These are phyloP conservation scores for Phytophthora vignae DNA, from an alignment of 352 stramenopile species.

Conservation along the genomic window DNA sequence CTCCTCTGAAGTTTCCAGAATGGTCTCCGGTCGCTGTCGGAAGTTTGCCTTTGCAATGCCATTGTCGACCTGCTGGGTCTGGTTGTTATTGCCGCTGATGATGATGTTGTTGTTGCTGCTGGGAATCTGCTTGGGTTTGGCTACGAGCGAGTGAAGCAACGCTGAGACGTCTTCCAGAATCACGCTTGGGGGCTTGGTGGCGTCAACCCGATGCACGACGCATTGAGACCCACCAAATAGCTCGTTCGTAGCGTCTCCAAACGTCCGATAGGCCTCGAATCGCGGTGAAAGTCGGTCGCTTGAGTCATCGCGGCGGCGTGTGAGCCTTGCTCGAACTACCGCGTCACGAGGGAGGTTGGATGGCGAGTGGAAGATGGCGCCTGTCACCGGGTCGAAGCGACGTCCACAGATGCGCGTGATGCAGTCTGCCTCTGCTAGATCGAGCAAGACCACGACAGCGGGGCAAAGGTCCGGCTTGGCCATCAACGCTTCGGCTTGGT, in stretches of 20 bases:
- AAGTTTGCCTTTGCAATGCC: conserved; percentile 24
- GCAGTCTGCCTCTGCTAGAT: conserved; percentile 59
- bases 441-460: conserved; percentile 62
- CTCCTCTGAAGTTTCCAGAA: conserved; percentile 61
- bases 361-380: conserved; percentile 68
- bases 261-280: conserved; percentile 70
- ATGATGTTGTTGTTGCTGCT: conserved; percentile 14
- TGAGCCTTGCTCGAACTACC: conserved; percentile 59
- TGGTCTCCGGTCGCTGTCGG: conserved; percentile 45
- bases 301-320: conserved; percentile 62
- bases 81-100: conserved; percentile 19
- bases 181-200: conserved; percentile 35
- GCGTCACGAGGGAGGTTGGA: conserved; percentile 50
- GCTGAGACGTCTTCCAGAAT: conserved; percentile 54
- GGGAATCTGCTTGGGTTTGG: conserved; percentile 11
- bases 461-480: conserved; percentile 54
- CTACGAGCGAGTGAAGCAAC: conserved; percentile 47
- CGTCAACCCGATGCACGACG: conserved; percentile 57
- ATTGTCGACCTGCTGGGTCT: conserved; percentile 17
- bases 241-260: conserved; percentile 64
- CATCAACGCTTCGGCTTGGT: conserved; percentile 61
- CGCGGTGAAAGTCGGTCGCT: conserved; percentile 62
- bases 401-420: conserved; percentile 58
- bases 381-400: conserved; percentile 67
- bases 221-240: conserved; percentile 36